A percentile compares a stretch with the other conserved stretches of the same genome.
phyloP scores from a whole-genome alignment of 371 early-diverging fungal genomes.

The Entomophthora muscae region DNA sequence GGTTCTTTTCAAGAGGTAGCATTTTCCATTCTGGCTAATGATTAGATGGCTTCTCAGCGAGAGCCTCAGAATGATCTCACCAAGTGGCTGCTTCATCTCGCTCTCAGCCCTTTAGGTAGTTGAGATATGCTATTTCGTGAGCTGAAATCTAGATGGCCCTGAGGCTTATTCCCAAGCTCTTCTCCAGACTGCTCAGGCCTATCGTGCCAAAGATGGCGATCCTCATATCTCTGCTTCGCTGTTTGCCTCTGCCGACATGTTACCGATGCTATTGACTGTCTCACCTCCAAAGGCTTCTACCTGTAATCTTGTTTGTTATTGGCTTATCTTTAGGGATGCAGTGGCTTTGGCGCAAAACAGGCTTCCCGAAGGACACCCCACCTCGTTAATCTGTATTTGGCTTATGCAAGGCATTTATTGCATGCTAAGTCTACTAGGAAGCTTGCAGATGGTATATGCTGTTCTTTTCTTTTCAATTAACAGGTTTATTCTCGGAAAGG shows the following conservation, averaged over 20 bases:
- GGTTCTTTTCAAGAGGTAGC: not conserved
- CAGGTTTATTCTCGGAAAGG: not conserved
- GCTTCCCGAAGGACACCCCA: not conserved
- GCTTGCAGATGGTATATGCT: not conserved
- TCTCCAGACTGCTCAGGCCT: not conserved
- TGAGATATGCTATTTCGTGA: too few relatives aligned
- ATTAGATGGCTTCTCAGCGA: not conserved
- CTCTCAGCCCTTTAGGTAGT: not conserved
- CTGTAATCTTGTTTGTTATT: not conserved
- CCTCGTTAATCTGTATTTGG: not conserved
- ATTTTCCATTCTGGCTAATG: not conserved
- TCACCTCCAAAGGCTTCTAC: not conserved
- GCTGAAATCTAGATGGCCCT: too few relatives aligned
- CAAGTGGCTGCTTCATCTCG: not conserved
- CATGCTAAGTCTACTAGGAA: not conserved
- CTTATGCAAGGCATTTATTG: not conserved
- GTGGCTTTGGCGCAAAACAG: not conserved
- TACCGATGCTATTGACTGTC: not conserved
- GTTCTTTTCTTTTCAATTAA: not conserved
- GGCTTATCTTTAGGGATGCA: not conserved
- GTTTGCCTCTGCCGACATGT: not conserved
- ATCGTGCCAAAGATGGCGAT: not conserved
- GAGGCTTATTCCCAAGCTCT: not conserved
- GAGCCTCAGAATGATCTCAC: not conserved
- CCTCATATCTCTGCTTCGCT: not conserved